Conservation (phyloP, 768 basidiomycete species). For the Tricholoma saponaceum region DNA sequence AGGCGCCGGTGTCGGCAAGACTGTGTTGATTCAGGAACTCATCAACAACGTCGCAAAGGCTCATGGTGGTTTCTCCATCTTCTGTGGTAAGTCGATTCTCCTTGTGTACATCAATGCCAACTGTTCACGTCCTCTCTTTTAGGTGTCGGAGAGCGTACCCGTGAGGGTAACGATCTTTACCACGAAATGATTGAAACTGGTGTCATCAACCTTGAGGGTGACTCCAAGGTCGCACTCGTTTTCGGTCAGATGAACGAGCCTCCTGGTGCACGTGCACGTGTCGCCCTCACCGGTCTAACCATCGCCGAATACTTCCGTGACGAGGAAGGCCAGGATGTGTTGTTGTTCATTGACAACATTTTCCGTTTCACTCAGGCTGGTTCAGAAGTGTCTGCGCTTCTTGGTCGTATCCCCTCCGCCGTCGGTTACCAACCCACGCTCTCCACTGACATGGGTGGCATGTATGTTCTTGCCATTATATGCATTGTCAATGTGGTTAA, state of each 20-base stretch:
- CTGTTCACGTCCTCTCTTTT: neutral
- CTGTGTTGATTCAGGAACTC: conserved; percentile 98
- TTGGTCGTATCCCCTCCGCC: conserved; percentile 99
- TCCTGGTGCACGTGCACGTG: conserved; percentile 99
- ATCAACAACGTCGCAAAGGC: conserved; percentile 99
- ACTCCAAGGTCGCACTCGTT: conserved; percentile 99
- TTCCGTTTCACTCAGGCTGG: conserved; percentile 99
- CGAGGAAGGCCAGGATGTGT: conserved; percentile 99
- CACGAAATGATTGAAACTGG: conserved; percentile 99
- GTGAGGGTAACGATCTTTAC: conserved; percentile 99
- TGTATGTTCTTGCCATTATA: conserved; percentile 50
- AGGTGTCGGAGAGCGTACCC: conserved; percentile 99
- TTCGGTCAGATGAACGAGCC: conserved; percentile 99
- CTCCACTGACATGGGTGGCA: conserved; percentile 99
- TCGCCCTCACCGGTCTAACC: conserved; percentile 97
- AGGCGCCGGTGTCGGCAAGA: conserved; percentile 99
- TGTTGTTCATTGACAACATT: conserved; percentile 99
- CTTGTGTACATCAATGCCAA: neutral
- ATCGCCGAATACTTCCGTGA: conserved; percentile 99
- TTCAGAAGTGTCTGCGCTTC: conserved; percentile 99
- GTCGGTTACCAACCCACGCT: conserved; percentile 99
- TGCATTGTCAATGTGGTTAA: conserved; percentile 6
- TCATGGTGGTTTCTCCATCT: conserved; percentile 99
- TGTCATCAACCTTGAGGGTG: conserved; percentile 99
- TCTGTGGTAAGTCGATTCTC: conserved; percentile 66